These are phyloP conservation scores for Adenanthera pavonina DNA, from an alignment of 306 rosid species.

Conservation along the genomic window DNA sequence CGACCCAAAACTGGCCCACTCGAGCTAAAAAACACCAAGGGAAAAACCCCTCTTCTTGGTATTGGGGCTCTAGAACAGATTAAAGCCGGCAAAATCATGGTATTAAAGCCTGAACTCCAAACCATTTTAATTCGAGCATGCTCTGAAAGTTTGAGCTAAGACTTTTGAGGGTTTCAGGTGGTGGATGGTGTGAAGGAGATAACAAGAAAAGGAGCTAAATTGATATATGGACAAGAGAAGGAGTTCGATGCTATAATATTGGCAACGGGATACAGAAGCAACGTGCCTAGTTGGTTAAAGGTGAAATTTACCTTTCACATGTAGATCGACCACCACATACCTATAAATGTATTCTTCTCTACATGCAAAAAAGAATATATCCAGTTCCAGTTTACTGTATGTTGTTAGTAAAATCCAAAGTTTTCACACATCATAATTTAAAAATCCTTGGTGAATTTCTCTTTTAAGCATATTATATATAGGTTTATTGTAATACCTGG, in stretches of 20 bases:
- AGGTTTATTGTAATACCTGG: no score
- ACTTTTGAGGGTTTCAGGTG: slow-evolving; percentile 49
- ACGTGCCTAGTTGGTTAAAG: slow-evolving; percentile 70
- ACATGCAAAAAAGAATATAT: slow-evolving; percentile 67
- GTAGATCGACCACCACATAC: slow-evolving; percentile 44
- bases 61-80: slow-evolving; percentile 80
- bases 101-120: not conserved
- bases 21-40: slow-evolving; percentile 82
- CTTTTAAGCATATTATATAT: no score
- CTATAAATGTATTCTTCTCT: slow-evolving; percentile 72
- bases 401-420: not conserved
- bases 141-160: slow-evolving; percentile 1
- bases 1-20: slow-evolving; percentile 94
- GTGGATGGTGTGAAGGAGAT: slow-evolving; percentile 85
- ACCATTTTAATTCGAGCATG: not conserved
- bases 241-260: slow-evolving; percentile 88
- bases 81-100: slow-evolving; percentile 82
- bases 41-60: slow-evolving; percentile 91
- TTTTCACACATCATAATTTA: no score
- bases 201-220: slow-evolving; percentile 81
- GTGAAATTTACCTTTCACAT: slow-evolving; percentile 52
- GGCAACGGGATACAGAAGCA: slow-evolving; percentile 99
- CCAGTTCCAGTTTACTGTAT: slow-evolving; percentile 29
- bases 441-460: no score
- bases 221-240: slow-evolving; percentile 84